Conservation (phyloP, 768 basidiomycete genomes). For the Rhodotorula babjevae region DNA sequence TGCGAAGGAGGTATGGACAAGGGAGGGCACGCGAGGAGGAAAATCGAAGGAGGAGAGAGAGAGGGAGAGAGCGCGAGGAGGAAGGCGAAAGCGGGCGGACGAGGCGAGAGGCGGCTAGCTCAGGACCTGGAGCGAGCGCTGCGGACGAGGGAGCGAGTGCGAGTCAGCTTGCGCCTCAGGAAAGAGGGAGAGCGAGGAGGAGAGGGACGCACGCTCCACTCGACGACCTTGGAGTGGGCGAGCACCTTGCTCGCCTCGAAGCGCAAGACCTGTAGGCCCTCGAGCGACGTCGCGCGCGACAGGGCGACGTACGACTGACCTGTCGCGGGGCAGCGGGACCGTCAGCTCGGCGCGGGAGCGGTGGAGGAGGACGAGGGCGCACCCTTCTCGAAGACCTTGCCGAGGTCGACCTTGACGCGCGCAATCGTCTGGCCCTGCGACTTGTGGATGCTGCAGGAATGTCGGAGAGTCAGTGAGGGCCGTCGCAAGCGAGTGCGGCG, state of each 20-base stretch:
- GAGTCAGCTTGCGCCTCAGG: no score
- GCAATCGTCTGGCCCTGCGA: constrained; percentile 95
- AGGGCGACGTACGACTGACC: constrained; percentile 44
- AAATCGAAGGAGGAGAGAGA: no score
- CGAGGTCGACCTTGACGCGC: constrained; percentile 88
- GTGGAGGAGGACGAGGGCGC: not conserved
- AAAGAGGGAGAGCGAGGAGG: not conserved
- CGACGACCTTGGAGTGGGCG: constrained; percentile 34
- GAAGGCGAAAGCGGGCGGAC: not conserved
- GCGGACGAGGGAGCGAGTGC: not conserved
- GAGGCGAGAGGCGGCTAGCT: not conserved
- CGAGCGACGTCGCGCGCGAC: constrained; percentile 78
- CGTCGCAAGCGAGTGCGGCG: constrained; percentile 49
- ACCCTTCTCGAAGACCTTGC: constrained; percentile 71
- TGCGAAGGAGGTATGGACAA: no score
- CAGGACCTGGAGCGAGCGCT: constrained; percentile 16
- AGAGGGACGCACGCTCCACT: constrained; percentile 30
- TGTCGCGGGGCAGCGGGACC: not conserved
- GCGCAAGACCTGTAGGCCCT: constrained; percentile 76
- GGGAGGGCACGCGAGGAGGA: no score
- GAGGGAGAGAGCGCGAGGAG: no score
- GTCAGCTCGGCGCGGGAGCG: not conserved
- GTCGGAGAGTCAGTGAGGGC: constrained; percentile 48
- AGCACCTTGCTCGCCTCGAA: constrained; percentile 69
- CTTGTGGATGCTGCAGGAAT: constrained; percentile 67